Evolutionary conservation across 2,329 filamentous ascomycete genomes (phyloP).

Genomic region (Claviceps arundinis): DNA sequence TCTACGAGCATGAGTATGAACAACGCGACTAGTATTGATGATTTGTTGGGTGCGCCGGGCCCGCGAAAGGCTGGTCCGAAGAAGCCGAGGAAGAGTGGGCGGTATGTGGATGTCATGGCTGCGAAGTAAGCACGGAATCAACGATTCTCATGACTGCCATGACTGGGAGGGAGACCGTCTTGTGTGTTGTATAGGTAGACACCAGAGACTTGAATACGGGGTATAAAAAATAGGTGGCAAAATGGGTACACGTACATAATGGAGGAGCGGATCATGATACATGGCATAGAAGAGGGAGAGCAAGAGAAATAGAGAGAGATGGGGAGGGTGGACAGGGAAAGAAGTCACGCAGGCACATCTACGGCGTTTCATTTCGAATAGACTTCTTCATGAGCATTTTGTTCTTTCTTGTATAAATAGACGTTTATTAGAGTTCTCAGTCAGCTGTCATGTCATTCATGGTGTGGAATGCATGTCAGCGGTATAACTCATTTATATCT

Average conservation of each 20-base stretch:
- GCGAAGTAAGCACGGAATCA: slow-evolving; percentile 27
- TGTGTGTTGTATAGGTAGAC: neutral
- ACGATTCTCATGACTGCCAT: neutral
- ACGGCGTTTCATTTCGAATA: slow-evolving; percentile 2
- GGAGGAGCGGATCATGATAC: neutral
- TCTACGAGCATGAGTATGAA: slow-evolving; percentile 78
- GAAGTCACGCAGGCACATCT: neutral
- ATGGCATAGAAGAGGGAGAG: neutral
- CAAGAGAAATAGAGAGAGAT: neutral
- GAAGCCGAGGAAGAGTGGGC: slow-evolving; percentile 67
- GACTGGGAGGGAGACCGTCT: neutral
- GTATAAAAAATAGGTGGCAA: neutral
- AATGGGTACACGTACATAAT: neutral
- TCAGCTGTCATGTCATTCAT: neutral
- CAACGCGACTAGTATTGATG: slow-evolving; percentile 89
- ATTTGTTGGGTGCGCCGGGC: slow-evolving; percentile 64
- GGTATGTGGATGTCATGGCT: slow-evolving; percentile 95
- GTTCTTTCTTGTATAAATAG: too few species aligned
- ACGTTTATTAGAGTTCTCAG: too few species aligned
- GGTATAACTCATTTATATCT: too few species aligned
- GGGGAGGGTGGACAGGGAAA: neutral
- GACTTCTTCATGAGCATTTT: neutral
- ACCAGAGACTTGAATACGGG: neutral
- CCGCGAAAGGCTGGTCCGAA: slow-evolving; percentile 52
- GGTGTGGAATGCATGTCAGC: too few species aligned